A percentile compares a stretch with the other conserved stretches of the same genome.
Evolutionary conservation across 306 rosid species (phyloP).

Genomic region (Coriaria nepalensis): DNA sequence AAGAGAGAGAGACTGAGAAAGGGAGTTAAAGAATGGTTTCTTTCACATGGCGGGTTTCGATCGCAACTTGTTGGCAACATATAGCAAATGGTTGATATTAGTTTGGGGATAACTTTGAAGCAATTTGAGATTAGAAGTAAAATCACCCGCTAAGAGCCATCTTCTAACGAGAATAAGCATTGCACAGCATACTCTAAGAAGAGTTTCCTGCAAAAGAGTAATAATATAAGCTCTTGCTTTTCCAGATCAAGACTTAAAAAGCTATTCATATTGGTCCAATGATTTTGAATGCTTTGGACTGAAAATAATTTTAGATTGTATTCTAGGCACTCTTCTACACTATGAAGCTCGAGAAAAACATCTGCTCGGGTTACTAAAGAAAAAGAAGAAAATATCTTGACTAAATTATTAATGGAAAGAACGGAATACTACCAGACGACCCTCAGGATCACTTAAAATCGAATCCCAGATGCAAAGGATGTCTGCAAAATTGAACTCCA

Average conservation of each 20-base stretch:
- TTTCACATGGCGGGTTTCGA: constrained; percentile 36
- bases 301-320: too few relatives aligned
- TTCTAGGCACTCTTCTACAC: too few relatives aligned
- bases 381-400: too few relatives aligned
- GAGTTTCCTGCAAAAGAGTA: constrained; percentile 57
- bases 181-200: constrained; percentile 88
- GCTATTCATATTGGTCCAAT: too few relatives aligned
- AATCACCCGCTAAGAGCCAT: constrained; percentile 94
- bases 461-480: constrained; percentile 94
- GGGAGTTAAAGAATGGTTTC: too few relatives aligned
- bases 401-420: constrained; percentile 2
- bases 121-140: constrained; percentile 90
- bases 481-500: constrained; percentile 94
- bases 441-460: constrained; percentile 87
- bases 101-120: constrained; percentile 81
- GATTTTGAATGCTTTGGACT: too few relatives aligned
- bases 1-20: too few relatives aligned
- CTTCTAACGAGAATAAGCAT: constrained; percentile 85
- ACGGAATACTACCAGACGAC: constrained; percentile 57
- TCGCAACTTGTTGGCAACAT: constrained; percentile 94
- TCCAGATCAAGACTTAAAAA: too few relatives aligned
- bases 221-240: background rate
- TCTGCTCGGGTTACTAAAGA: background rate
- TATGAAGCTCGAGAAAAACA: background rate
- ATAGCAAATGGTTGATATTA: constrained; percentile 88